These are phyloP conservation scores for Cupressus sempervirens DNA, from an alignment of 75 land plant genomes.

Conservation along the genomic window DNA sequence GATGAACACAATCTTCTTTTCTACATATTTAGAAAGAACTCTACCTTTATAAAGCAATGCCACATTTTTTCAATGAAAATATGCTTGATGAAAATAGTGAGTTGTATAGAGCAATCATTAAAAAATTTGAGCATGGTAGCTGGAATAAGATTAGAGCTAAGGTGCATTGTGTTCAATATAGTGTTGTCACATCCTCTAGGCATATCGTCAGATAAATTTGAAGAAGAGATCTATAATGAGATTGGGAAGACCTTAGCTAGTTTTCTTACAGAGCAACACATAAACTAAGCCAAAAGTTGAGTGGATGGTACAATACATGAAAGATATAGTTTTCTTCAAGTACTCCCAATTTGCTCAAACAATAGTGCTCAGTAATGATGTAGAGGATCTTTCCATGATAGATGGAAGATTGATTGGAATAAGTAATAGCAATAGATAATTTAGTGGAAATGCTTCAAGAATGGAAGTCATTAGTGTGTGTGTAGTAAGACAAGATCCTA, in stretches of 20 bases:
- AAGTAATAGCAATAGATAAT: background rate
- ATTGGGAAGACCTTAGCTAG: conserved; percentile 17
- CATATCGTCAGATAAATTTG: conserved; percentile 12
- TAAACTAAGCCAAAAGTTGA: conserved; percentile 27
- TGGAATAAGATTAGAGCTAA: conserved; percentile 31
- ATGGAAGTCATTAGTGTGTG: background rate
- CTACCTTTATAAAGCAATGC: conserved; percentile 35
- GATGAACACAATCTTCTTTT: conserved; percentile 19
- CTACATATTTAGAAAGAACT: conserved; percentile 15
- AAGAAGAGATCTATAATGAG: conserved; percentile 15
- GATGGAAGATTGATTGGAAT: conserved; percentile 27
- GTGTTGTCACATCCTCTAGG: conserved; percentile 18
- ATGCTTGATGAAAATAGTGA: conserved; percentile 19
- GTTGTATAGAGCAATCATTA: conserved; percentile 25
- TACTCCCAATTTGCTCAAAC: conserved; percentile 5
- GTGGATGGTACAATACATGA: conserved; percentile 31
- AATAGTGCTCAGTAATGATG: conserved; percentile 23
- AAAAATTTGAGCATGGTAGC: conserved; percentile 31
- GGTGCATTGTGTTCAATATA: conserved; percentile 32
- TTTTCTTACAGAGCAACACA: conserved; percentile 24
- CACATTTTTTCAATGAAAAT: conserved; percentile 29
- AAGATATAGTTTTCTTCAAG: conserved; percentile 21
- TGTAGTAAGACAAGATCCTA: background rate
- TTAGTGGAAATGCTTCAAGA: background rate
- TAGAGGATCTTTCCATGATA: conserved; percentile 38